Evolutionary conservation across 2,329 filamentous ascomycete species (phyloP).

Genomic region (Aspergillus puulaauensis): DNA sequence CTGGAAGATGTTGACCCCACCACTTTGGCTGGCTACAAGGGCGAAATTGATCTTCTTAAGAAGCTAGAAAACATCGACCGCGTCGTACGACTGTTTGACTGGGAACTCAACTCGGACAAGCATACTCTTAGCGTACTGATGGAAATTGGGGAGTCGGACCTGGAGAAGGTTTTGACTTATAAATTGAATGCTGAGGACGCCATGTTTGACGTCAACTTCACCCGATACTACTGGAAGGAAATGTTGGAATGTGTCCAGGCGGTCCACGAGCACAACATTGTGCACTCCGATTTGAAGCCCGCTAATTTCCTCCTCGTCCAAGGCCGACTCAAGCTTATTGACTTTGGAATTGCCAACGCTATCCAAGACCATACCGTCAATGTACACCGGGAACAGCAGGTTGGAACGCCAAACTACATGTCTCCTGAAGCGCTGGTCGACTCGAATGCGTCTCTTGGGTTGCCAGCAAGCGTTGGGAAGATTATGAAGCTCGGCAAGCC

Average conservation of each 20-base stretch:
- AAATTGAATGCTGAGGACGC: slow-evolving; percentile 70
- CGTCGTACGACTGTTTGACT: slow-evolving; percentile 88
- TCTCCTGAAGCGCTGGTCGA: slow-evolving; percentile 92
- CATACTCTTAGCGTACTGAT: slow-evolving; percentile 87
- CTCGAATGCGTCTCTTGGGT: slow-evolving; percentile 65
- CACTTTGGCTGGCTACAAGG: slow-evolving; percentile 83
- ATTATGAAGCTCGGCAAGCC: slow-evolving; percentile 96
- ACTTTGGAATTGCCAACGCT: slow-evolving; percentile 97
- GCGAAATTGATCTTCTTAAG: slow-evolving; percentile 87
- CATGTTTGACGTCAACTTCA: slow-evolving; percentile 82
- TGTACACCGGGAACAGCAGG: slow-evolving; percentile 90
- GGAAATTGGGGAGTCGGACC: slow-evolving; percentile 94
- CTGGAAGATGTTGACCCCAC: slow-evolving; percentile 84
- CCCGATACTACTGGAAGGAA: slow-evolving; percentile 98
- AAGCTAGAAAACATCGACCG: slow-evolving; percentile 82
- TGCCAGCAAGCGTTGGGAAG: slow-evolving; percentile 55
- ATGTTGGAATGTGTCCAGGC: slow-evolving; percentile 95
- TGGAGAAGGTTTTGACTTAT: slow-evolving; percentile 79
- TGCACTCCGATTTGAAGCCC: slow-evolving; percentile 95
- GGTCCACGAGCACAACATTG: slow-evolving; percentile 86
- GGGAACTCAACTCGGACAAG: slow-evolving; percentile 90
- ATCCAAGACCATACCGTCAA: slow-evolving; percentile 98
- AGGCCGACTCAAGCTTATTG: slow-evolving; percentile 89
- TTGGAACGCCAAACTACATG: slow-evolving; percentile 99
- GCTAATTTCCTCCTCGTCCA: slow-evolving; percentile 94